Base-by-base conservation (phyloP, 2,329 filamentous ascomycete genomes). In the Ceratocystis diversiconidia region DNA sequence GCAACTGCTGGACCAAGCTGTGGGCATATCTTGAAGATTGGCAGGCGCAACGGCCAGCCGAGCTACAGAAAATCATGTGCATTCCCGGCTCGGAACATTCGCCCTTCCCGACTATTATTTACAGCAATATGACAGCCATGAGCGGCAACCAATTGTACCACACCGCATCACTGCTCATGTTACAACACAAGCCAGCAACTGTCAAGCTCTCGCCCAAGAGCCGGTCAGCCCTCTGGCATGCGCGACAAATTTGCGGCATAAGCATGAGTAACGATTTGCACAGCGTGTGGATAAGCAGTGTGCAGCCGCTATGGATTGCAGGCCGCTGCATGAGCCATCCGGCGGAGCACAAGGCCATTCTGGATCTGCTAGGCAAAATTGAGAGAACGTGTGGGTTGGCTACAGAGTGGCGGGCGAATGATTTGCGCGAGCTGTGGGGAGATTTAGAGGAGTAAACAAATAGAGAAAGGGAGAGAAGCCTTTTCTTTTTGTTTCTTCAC, bases 101-200 rank as follows among this genome's bases (percentile, higher is more conserved):
- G 17, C 72, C 72, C 68, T 82, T 81, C 66, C 78, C 79, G 0
- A 76, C 78, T 1, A 76, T 82, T 1, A 73, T 82, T 2, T 82
- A 79, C 68, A 74, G 77, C 19, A 79, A 79, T 57, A 77, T 77
- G 68, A 77, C 79, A 1, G 80, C 79, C 25, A 81, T 82, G 32
- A 81, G 79, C 0, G 78, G 78, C 0, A 83, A 81, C 66, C 80
- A 82, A 65, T 73, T 82, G 0, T 80, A 82, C 61, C 80, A 83
- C 69, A 80, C 80, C 0, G 75, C 79, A 0, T 79, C 78, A 36
- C 76, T 83, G 2, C 70, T 83, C 4, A 75, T 83, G 70, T 73
- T 83, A 0, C 77, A 80, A 63, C 76, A 76, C 28, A 76, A 75
- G 64, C 78, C 79, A 1, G 69, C 71, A 2, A 76, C 66, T 2